A percentile compares a stretch with the other conserved stretches of the same genome.
These are phyloP conservation scores for Fusarium mangiferae DNA, from an alignment of 2,329 filamentous ascomycete genomes.

Conservation along the genomic window DNA sequence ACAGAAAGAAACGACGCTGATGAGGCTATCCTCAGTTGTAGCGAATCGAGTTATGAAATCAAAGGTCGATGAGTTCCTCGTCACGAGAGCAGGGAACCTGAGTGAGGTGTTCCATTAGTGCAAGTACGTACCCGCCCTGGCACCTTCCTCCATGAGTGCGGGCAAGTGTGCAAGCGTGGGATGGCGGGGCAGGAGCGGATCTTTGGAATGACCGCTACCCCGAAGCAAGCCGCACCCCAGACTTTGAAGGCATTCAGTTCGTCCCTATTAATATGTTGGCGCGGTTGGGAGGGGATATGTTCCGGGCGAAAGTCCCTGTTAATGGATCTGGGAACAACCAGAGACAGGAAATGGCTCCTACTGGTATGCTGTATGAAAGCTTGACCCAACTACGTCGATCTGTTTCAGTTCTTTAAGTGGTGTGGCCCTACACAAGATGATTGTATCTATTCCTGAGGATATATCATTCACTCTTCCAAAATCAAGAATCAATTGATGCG, in stretches of 20 bases:
- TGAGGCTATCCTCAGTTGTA: background rate
- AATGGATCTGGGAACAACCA: background rate
- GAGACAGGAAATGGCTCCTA: background rate
- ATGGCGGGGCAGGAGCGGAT: constrained; percentile 37
- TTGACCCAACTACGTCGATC: background rate
- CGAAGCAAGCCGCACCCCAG: constrained; percentile 27
- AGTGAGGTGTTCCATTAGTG: background rate
- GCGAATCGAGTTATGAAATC: constrained; percentile 1
- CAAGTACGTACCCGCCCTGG: background rate
- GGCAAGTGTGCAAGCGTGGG: constrained; percentile 4
- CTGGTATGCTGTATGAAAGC: background rate
- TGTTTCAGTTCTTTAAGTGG: background rate
- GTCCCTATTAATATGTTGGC: background rate
- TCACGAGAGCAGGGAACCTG: constrained; percentile 18
- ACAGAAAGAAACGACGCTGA: background rate
- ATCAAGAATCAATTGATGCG: background rate
- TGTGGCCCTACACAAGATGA: background rate
- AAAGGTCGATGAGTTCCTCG: constrained; percentile 3
- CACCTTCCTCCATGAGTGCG: constrained; percentile 2
- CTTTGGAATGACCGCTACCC: constrained; percentile 42
- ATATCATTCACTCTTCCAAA: background rate
- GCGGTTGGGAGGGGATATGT: background rate
- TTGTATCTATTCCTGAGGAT: background rate
- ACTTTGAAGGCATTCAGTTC: background rate
- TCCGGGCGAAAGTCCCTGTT: background rate